A percentile compares a stretch with the other conserved stretches of the same genome.
These are phyloP conservation scores for Mortierella claussenii DNA, from an alignment of 192 early-diverging fungal genomes.

Conservation along the genomic window DNA sequence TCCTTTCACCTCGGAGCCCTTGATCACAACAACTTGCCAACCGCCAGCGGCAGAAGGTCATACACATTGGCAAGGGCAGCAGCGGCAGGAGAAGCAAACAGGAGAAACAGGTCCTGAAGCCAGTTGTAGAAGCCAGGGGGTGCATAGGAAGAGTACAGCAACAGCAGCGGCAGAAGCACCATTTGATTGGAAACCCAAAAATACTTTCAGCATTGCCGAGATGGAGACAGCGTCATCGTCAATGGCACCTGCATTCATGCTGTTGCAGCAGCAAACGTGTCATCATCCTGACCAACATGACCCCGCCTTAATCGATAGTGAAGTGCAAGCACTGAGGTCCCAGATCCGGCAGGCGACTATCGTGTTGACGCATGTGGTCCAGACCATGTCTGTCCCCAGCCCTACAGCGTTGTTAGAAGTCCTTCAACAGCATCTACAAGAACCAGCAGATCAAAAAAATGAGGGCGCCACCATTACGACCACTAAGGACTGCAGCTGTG, in stretches of 20 bases:
- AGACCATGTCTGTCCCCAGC: slow-evolving; percentile 20
- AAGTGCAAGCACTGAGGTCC: slow-evolving; percentile 2
- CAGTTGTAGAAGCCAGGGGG: too few species aligned
- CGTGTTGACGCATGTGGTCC: slow-evolving; percentile 27
- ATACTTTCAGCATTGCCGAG: too few species aligned
- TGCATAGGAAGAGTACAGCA: too few species aligned
- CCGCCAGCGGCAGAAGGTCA: too few species aligned
- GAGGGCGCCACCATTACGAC: background rate
- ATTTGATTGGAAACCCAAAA: too few species aligned
- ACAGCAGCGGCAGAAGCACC: too few species aligned
- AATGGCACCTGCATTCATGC: background rate
- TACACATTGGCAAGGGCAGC: too few species aligned
- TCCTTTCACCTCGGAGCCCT: too few species aligned
- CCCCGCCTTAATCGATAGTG: background rate
- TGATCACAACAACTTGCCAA: too few species aligned
- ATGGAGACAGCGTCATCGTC: background rate
- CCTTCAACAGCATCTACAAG: background rate
- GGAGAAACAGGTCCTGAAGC: too few species aligned
- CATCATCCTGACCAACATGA: slow-evolving; percentile 1
- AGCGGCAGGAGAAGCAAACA: too few species aligned
- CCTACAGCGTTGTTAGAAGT: slow-evolving; percentile 7
- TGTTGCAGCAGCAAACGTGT: too few species aligned
- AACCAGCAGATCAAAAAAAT: background rate
- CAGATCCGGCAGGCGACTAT: slow-evolving; percentile 12
- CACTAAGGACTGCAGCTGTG: slow-evolving; percentile 9